A percentile compares a stretch with the other conserved stretches of the same genome.
phyloP scores from a whole-genome alignment of 805 yeast species.

The Suhomyces prunicola region DNA sequence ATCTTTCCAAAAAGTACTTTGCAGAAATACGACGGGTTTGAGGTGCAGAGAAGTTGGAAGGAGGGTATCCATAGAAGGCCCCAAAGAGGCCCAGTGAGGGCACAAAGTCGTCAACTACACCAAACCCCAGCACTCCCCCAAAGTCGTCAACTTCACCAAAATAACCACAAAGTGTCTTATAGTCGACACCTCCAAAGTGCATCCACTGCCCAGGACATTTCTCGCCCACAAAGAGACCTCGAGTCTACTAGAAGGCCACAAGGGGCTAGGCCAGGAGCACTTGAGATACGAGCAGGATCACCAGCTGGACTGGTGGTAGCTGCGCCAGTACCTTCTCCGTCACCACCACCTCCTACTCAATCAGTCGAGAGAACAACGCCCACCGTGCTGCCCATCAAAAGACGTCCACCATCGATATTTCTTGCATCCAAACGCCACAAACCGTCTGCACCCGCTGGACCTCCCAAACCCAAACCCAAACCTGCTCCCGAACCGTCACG shows the following conservation, averaged over 20 bases:
- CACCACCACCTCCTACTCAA: neutral
- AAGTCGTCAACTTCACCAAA: neutral
- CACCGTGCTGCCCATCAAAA: neutral
- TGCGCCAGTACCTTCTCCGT: neutral
- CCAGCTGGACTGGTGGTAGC: neutral
- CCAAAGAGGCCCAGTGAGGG: neutral
- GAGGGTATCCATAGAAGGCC: neutral
- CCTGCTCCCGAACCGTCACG: conserved; percentile 9
- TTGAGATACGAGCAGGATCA: neutral
- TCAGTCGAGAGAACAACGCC: neutral
- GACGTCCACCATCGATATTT: conserved; percentile 10
- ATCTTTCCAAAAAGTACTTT: neutral
- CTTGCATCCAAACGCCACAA: conserved; percentile 6
- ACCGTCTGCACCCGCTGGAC: neutral
- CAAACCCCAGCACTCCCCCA: neutral
- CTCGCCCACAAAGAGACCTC: neutral
- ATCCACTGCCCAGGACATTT: neutral
- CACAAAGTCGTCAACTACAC: neutral
- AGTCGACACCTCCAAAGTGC: neutral
- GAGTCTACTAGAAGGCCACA: neutral
- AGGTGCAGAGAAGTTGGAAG: neutral
- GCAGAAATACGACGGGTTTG: conserved; percentile 19
- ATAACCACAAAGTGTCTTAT: neutral
- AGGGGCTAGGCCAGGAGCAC: neutral
- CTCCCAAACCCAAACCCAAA: conserved; percentile 6